Evolutionary conservation across 306 rosid species (phyloP).

Genomic region (Sesbania bispinosa): DNA sequence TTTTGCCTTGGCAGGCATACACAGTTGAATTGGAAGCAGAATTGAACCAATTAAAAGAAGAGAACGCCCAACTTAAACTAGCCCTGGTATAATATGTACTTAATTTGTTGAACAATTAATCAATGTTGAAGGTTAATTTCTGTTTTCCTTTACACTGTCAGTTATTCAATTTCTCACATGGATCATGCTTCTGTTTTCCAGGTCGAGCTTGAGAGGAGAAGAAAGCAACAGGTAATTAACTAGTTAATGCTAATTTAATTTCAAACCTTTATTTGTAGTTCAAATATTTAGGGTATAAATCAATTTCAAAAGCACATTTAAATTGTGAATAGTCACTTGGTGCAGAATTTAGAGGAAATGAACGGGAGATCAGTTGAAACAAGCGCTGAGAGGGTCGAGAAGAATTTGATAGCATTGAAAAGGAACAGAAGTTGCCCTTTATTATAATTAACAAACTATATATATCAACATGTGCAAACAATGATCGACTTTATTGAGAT

Average conservation of each 20-base stretch:
- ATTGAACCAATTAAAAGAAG: conserved; percentile 67
- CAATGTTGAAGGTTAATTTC: not conserved
- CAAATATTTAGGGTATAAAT: no score
- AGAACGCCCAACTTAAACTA: conserved; percentile 53
- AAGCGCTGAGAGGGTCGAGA: conserved; percentile 49
- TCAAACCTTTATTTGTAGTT: not conserved
- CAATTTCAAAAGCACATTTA: no score
- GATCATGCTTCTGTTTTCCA: conserved; percentile 16
- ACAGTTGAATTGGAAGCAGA: conserved; percentile 78
- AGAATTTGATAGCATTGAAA: conserved; percentile 42
- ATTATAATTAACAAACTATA: conserved; percentile 36
- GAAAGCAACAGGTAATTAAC: conserved; percentile 64
- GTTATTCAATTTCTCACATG: not conserved
- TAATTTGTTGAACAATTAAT: not conserved
- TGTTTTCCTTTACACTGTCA: no score
- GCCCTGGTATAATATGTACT: conserved; percentile 47
- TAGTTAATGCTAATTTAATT: not conserved
- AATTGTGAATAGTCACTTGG: no score
- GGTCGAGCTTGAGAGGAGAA: conserved; percentile 63
- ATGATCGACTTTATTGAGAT: no score
- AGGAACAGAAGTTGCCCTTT: conserved; percentile 52
- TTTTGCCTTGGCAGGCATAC: conserved; percentile 49
- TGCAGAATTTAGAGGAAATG: conserved; percentile 53
- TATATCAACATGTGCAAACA: not conserved
- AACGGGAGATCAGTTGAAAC: conserved; percentile 38